Percentiles rank a stretch among this genome's conserved stretches.
Conservation (phyloP, 2,329 filamentous ascomycete genomes). For the Alternaria brassicicola region DNA sequence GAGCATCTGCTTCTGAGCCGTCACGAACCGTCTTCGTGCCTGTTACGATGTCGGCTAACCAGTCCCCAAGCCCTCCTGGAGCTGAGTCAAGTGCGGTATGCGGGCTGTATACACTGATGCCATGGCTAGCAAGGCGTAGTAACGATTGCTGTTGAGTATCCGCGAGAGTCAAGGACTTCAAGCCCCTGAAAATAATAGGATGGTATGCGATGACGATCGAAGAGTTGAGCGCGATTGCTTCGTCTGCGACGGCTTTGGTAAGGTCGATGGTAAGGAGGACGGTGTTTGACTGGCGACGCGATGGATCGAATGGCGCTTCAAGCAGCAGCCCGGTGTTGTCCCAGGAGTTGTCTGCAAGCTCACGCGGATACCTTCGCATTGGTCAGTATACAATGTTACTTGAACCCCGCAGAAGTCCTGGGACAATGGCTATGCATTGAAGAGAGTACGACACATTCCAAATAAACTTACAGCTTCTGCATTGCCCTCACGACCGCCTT, state of each 20-base stretch:
- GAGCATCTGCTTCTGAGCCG: conserved; percentile 5
- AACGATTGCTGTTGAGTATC: conserved; percentile 89
- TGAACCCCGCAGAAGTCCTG: neutral
- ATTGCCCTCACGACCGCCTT: conserved; percentile 76
- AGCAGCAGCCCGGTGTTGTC: conserved; percentile 91
- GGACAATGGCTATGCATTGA: neutral
- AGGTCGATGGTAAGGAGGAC: conserved; percentile 88
- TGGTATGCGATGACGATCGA: conserved; percentile 91
- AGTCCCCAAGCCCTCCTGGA: conserved; percentile 84
- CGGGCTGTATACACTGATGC: conserved; percentile 93
- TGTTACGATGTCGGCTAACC: conserved; percentile 86
- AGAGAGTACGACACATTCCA: neutral
- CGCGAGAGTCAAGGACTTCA: conserved; percentile 84
- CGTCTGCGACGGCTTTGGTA: conserved; percentile 84
- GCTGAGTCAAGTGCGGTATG: conserved; percentile 94
- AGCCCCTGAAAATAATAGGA: conserved; percentile 91
- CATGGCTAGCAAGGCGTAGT: conserved; percentile 78
- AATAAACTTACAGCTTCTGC: conserved; percentile 70
- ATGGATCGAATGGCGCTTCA: conserved; percentile 68
- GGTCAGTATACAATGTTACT: conserved; percentile 9
- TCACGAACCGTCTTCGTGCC: conserved; percentile 52
- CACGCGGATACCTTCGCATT: conserved; percentile 76
- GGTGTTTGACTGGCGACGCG: conserved; percentile 65
- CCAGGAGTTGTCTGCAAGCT: conserved; percentile 85
- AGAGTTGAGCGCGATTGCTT: conserved; percentile 78